Percentiles rank a stretch among this genome's conserved stretches.
phyloP scores from a whole-genome alignment of 2,329 filamentous ascomycete species.

The Talaromyces sp. region DNA sequence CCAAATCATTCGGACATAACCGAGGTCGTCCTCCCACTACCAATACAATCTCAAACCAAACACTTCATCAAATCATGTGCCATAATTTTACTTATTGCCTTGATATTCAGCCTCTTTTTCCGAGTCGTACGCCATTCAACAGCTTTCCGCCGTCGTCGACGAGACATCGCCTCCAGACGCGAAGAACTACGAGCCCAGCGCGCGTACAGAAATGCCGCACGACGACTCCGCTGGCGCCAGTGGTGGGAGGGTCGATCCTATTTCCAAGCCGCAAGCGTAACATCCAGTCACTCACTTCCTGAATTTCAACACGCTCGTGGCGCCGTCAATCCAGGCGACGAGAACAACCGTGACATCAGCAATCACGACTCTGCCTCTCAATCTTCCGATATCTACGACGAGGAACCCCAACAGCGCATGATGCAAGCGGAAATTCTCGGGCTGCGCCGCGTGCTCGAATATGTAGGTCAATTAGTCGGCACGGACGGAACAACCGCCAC shows the following conservation, averaged over 20 bases:
- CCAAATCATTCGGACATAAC: not conserved
- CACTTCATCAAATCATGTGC: conserved; percentile 35
- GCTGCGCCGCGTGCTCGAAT: conserved; percentile 51
- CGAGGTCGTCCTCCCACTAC: not conserved
- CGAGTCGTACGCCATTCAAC: conserved; percentile 41
- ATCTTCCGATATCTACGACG: not conserved
- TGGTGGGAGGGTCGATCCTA: conserved; percentile 47
- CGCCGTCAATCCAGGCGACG: not conserved
- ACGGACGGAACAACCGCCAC: conserved; percentile 30
- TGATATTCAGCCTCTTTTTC: conserved; percentile 36
- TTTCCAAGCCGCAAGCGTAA: conserved; percentile 37
- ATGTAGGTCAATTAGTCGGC: conserved; percentile 49
- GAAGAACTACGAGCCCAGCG: conserved; percentile 54
- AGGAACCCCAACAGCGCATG: conserved; percentile 43
- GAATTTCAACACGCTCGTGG: conserved; percentile 44
- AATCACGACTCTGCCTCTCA: conserved; percentile 3
- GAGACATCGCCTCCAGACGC: conserved; percentile 51
- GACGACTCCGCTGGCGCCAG: conserved; percentile 49
- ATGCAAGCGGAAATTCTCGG: conserved; percentile 52
- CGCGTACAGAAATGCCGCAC: conserved; percentile 53
- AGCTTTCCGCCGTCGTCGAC: conserved; percentile 48
- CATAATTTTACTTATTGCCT: conserved; percentile 43
- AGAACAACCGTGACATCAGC: not conserved
- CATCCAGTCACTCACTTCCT: conserved; percentile 29
- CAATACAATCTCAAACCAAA: conserved; percentile 16